These are phyloP conservation scores for Talaromyces sp. DNA, from an alignment of 2,329 filamentous ascomycete species.

Conservation along the genomic window DNA sequence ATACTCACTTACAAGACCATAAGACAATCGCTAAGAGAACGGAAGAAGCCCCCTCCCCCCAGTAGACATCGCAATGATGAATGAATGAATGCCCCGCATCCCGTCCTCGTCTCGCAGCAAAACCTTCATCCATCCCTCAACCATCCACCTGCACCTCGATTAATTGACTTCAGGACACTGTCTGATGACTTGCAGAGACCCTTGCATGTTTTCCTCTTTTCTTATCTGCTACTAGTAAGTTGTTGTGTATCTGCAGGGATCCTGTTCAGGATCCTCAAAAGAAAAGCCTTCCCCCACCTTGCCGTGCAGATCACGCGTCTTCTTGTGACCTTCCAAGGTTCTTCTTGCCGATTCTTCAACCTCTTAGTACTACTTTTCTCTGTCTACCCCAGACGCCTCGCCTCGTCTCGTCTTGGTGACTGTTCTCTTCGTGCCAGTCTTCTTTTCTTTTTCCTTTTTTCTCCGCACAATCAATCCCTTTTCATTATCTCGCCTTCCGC, in stretches of 20 bases:
- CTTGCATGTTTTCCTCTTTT: not conserved
- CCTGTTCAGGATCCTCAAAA: not conserved
- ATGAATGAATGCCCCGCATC: not conserved
- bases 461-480: not conserved
- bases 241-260: conserved; percentile 2
- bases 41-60: not conserved
- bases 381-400: conserved; percentile 9
- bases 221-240: not conserved
- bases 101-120: not conserved
- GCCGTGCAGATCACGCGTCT: conserved; percentile 19
- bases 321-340: conserved; percentile 15
- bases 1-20: no score
- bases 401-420: not conserved
- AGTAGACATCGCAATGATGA: not conserved
- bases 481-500: not conserved
- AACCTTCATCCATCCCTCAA: not conserved
- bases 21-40: not conserved
- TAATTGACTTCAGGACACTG: not conserved
- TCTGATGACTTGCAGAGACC: conserved; percentile 2
- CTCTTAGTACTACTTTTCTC: not conserved
- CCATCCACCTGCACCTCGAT: not conserved
- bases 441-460: not conserved
- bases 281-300: conserved; percentile 4
- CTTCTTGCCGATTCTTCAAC: conserved; percentile 49
- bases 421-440: not conserved